Evolutionary conservation across 345 rosid genomes (phyloP), one percentile per base, ranked within the genome.

Genomic region (Eucalyptus marginata): DNA sequence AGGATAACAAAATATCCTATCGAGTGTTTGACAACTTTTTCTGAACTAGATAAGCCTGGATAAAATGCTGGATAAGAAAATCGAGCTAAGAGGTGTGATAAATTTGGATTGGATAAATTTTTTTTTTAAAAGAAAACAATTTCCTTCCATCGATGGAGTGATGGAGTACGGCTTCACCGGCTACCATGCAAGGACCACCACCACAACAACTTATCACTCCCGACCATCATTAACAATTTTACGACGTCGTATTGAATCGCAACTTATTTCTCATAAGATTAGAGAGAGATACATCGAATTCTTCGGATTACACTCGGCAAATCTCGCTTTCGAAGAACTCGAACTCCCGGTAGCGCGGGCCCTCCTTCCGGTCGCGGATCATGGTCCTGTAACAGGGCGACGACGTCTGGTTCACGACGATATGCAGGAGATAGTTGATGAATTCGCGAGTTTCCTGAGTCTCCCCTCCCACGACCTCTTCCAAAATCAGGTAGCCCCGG

Each of bases 1-100:
- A 56, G 2, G 29, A 22, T 56, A 56, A 56, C 12, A 56, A 22
- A 56, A 56, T 4, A 56, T 56, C 13, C 0, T 56, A 56, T 22
- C 1, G 0, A 56, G 1, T 56, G 62, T 56, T 24, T 1, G 62
- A 24, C 27, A 22, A 56, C 27, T 8, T 54, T 20, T 54, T 54
- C 0, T 56, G 2, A 8, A 22, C 27, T 22, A 24, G 12, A 56
- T 56, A 56, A 22, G 4, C 0, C 6, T 1, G 1, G 13, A 56
- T 56, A 56, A 56, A 56, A 56, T 9, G 62, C 0, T 20, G 0
- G 29, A 56, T 8, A 56, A 56, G 29, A 56, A 22, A 22, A 22
- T 22, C 4, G 1, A 24, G 62, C 12, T 56, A 22, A 24, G 62
- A 2, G 6, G 3, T 56, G 5, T 29, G 62, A 56, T 22, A 22